Evolutionary conservation across 2,329 filamentous ascomycete genomes (phyloP).

Genomic region (Pseudogymnoascus sp.): DNA sequence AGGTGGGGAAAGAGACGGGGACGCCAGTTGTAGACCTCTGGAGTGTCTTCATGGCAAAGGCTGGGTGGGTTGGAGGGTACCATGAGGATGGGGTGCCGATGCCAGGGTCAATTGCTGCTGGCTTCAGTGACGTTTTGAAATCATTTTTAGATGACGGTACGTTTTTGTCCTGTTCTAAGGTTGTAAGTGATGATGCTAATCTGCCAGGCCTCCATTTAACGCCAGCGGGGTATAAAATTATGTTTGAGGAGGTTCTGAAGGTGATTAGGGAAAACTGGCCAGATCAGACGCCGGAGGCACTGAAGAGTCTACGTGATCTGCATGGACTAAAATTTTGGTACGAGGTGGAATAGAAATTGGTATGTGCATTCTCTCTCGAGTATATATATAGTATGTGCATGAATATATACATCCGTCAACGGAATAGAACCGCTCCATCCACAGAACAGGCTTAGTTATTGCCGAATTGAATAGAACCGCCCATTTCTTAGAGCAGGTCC

Average conservation of each 20-base stretch:
- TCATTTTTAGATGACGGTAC: constrained; percentile 22
- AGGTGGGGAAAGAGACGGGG: constrained; percentile 41
- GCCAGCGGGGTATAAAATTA: constrained; percentile 27
- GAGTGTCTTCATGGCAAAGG: constrained; percentile 68
- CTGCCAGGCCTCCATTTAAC: constrained; percentile 28
- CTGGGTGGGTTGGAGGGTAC: constrained; percentile 22
- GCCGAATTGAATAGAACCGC: background rate
- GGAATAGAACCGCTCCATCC: background rate
- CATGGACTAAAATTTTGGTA: background rate
- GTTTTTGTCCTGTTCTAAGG: background rate
- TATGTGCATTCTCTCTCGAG: background rate
- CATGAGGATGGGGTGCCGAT: constrained; percentile 4
- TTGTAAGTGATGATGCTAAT: background rate
- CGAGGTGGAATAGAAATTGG: background rate
- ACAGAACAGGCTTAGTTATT: background rate
- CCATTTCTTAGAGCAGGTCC: constrained; percentile 23
- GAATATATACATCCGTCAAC: background rate
- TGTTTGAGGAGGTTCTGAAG: constrained; percentile 23
- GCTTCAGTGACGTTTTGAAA: constrained; percentile 19
- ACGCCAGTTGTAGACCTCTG: constrained; percentile 72
- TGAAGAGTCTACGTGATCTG: constrained; percentile 2
- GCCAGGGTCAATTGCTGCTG: constrained; percentile 18
- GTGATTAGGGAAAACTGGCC: constrained; percentile 23
- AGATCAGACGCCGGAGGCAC: constrained; percentile 16
- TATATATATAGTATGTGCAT: background rate